phyloP scores from a whole-genome alignment of 192 early-diverging fungal species.

The Podochytrium sp. region DNA sequence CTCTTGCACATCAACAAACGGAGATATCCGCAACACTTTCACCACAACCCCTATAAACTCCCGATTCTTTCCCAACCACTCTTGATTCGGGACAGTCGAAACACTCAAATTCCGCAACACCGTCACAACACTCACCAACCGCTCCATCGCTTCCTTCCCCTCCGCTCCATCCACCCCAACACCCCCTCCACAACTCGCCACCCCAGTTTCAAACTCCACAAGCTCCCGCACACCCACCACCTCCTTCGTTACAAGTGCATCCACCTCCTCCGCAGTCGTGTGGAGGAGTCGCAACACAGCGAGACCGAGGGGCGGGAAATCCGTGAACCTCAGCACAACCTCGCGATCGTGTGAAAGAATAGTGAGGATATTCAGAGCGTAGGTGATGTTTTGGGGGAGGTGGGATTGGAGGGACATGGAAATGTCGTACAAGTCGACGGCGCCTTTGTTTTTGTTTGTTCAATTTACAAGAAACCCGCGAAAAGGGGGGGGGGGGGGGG shows the following conservation, averaged over 20 bases:
- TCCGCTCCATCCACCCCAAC: too few relatives aligned
- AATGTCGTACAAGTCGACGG: slow-evolving; percentile 25
- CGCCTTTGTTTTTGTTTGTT: not conserved
- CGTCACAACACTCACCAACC: not conserved
- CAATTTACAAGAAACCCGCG: not conserved
- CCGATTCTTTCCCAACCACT: slow-evolving; percentile 1
- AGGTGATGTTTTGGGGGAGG: not conserved
- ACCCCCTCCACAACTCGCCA: not conserved
- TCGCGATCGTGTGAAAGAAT: slow-evolving; percentile 21
- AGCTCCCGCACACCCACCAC: not conserved
- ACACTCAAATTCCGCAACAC: slow-evolving; percentile 24
- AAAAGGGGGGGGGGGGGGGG: not conserved
- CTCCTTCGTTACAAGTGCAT: not conserved
- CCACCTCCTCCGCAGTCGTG: not conserved
- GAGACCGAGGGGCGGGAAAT: slow-evolving; percentile 12
- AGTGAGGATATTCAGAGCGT: slow-evolving; percentile 14
- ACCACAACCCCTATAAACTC: slow-evolving; percentile 4
- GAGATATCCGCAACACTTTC: slow-evolving; percentile 5
- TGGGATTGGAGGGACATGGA: slow-evolving; percentile 13
- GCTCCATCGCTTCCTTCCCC: slow-evolving; percentile 4
- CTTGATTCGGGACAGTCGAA: not conserved
- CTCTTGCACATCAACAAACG: not conserved
- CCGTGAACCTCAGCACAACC: slow-evolving; percentile 5
- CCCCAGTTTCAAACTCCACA: not conserved
- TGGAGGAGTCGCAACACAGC: not conserved